Evolutionary conservation across 176 grass and related monocot species (phyloP).

Genomic region (Aechmea fasciata): DNA sequence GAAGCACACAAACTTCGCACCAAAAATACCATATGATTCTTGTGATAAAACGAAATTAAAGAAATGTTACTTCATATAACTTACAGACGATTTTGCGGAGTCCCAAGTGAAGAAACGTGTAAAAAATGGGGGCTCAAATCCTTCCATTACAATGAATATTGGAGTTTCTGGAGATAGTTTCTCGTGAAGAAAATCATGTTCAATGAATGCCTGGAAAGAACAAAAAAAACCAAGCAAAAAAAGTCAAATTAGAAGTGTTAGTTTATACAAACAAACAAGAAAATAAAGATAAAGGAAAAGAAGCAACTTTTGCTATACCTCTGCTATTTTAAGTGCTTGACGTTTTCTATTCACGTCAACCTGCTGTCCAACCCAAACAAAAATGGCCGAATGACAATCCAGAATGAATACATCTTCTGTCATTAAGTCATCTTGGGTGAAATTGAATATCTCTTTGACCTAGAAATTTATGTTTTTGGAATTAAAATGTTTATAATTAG

Average conservation of each 20-base stretch:
- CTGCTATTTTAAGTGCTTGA: constrained; percentile 42
- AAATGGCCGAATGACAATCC: constrained; percentile 55
- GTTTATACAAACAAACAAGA: too few relatives aligned
- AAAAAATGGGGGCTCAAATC: constrained; percentile 72
- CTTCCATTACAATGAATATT: constrained; percentile 57
- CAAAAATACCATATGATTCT: not conserved
- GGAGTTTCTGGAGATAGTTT: constrained; percentile 34
- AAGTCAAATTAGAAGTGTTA: too few relatives aligned
- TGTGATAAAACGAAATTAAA: not conserved
- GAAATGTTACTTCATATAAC: not conserved
- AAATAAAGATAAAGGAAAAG: too few relatives aligned
- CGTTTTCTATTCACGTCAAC: constrained; percentile 38
- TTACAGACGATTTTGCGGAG: constrained; percentile 38
- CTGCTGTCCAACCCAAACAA: constrained; percentile 64
- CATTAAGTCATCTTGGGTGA: constrained; percentile 77
- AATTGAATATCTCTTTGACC: constrained; percentile 84
- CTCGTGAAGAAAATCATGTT: constrained; percentile 21
- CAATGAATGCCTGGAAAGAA: constrained; percentile 65
- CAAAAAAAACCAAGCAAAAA: constrained; percentile 1
- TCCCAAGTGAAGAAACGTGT: constrained; percentile 80
- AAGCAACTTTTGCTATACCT: constrained; percentile 25
- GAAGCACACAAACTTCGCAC: too few relatives aligned
- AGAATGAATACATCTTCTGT: constrained; percentile 77
- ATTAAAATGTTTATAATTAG: not conserved
- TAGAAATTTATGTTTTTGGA: constrained; percentile 22